phyloP scores from a whole-genome alignment of 257 asterid genomes.

The Coffea eugenioides region DNA sequence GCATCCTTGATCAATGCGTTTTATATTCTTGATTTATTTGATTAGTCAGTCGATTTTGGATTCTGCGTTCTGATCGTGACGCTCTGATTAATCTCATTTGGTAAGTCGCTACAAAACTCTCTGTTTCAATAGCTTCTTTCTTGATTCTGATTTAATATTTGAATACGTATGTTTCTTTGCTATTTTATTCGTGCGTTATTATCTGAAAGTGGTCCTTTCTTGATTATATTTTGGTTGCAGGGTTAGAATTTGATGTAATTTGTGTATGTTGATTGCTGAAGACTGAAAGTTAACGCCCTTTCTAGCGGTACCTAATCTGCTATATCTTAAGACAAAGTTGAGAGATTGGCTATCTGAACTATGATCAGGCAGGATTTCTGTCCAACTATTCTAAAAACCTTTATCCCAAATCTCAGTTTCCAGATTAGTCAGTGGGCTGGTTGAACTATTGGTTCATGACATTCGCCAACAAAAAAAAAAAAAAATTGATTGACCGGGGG shows the following conservation, averaged over 20 bases:
- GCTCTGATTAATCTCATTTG: slow-evolving; percentile 23
- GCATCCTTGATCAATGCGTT: neutral
- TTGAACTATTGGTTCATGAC: neutral
- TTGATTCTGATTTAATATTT: neutral
- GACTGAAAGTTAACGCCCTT: neutral
- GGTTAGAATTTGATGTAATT: slow-evolving; percentile 5
- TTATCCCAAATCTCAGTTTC: neutral
- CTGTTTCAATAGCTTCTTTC: neutral
- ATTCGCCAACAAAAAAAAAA: too few relatives aligned
- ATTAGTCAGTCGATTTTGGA: slow-evolving; percentile 24
- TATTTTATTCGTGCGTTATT: neutral
- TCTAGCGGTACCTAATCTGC: neutral
- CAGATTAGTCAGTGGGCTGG: neutral
- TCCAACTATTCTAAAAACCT: neutral
- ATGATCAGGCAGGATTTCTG: neutral
- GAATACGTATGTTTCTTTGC: neutral
- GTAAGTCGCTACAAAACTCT: slow-evolving; percentile 25
- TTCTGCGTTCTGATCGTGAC: slow-evolving; percentile 16
- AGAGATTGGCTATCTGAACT: neutral
- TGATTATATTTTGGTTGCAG: neutral
- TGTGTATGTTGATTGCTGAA: neutral
- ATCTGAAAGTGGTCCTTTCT: neutral
- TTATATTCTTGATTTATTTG: slow-evolving; percentile 8
- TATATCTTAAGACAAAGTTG: neutral
- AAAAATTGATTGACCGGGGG: neutral